Base-by-base conservation (phyloP, 208 protist genomes). In the Trypanosoma brucei region DNA sequence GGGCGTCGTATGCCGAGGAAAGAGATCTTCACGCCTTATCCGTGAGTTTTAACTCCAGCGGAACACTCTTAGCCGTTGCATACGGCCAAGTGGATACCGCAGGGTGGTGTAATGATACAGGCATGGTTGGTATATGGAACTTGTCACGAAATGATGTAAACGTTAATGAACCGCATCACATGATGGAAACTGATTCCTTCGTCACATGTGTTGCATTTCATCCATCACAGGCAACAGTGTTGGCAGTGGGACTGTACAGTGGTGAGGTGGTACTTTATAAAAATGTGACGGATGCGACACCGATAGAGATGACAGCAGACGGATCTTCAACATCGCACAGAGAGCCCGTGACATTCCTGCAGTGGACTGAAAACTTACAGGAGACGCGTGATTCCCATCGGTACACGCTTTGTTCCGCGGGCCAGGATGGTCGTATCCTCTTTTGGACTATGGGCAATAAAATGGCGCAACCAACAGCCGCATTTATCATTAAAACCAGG, bases 241-340 rank as follows among this genome's bases (percentile, higher is more conserved):
- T 97, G 34, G 88, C 87, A 1, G 86, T 90, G 14, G 93, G 93
- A 13, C 91, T 88, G 4, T 97, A 97, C 81, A 87, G 78, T 53
- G 93, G 93, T 0, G 91, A 92, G 53, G 77, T 97, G 13, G 53
- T 90, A 3, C 62, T 97, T 14, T 87, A 83, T 46, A 70, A 74
- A 0, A 73, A 83, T 46, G 66, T 93, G 31, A 87, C 72, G 2
- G 84, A 92, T 46, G 62, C 35, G 45, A 49, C 73, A 3, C 77
- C 86, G 8, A 48, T 48, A 13, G 65, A 78, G 51, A 74, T 74
- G 34, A 85, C 81, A 13, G 46, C 74, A n/a, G 49, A 42, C 8
- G 69, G 55, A 9, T 56, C 76, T 22, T 42, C 62, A 3, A 5
- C 79, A 9, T 50, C 58, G 3, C 89, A 92, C 69, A 79, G 74